A percentile compares a stretch with the other conserved stretches of the same genome.
These are phyloP conservation scores for Fomitopsis pulvina DNA, from an alignment of 768 basidiomycete genomes.

Conservation along the genomic window DNA sequence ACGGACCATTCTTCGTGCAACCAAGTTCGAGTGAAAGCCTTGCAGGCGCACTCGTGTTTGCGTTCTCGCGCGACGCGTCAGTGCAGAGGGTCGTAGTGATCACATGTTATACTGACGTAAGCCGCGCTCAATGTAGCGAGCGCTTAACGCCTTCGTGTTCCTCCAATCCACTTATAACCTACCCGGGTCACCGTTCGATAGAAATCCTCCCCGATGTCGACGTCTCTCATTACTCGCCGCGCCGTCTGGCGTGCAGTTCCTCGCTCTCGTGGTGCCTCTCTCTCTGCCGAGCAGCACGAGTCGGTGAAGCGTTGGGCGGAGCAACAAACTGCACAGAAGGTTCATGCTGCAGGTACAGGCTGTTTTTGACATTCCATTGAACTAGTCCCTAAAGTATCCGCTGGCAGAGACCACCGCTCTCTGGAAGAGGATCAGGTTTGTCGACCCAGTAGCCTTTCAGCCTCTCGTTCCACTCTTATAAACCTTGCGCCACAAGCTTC, in stretches of 20 bases:
- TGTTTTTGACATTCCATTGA: neutral
- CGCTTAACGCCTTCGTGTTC: neutral
- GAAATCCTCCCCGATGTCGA: slow-evolving; percentile 12
- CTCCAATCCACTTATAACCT: neutral
- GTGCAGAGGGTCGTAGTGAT: slow-evolving; percentile 4
- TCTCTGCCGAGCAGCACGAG: no score
- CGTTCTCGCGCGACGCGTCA: slow-evolving; percentile 34
- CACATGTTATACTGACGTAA: slow-evolving; percentile 7
- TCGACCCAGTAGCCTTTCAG: no score
- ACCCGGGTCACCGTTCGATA: neutral
- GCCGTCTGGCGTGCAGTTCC: slow-evolving; percentile 36
- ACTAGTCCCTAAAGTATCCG: slow-evolving; percentile 10
- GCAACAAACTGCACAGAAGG: slow-evolving; percentile 16
- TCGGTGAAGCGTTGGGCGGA: slow-evolving; percentile 12
- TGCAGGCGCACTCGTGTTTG: slow-evolving; percentile 9
- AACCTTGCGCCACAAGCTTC: no score
- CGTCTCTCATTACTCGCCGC: slow-evolving; percentile 41
- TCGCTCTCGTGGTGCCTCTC: slow-evolving; percentile 25
- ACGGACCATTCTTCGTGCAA: slow-evolving; percentile 48
- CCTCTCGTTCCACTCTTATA: no score
- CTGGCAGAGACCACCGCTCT: slow-evolving; percentile 63
- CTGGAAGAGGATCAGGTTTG: slow-evolving; percentile 85
- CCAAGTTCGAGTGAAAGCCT: slow-evolving; percentile 6
- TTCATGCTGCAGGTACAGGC: slow-evolving; percentile 21
- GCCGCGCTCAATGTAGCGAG: neutral